A percentile compares a stretch with the other conserved stretches of the same genome.
Evolutionary conservation across 2,329 filamentous ascomycete genomes (phyloP).

Genomic region (Colletotrichum endophyticum): DNA sequence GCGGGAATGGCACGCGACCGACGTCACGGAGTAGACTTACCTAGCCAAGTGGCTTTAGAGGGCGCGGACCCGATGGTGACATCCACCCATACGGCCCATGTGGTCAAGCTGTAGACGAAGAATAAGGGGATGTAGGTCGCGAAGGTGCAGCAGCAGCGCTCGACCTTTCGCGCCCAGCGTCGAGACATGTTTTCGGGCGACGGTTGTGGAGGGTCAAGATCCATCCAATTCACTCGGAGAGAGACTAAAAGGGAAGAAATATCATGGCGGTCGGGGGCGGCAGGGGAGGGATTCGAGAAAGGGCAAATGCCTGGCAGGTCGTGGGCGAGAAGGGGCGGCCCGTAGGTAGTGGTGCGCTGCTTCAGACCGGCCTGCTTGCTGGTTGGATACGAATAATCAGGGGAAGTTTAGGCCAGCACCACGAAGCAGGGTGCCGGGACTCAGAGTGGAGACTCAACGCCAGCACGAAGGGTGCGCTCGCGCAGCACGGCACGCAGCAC

Average conservation of each 20-base stretch:
- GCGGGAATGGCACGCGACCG: background rate
- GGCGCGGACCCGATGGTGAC: conserved; percentile 70
- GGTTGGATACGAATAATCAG: conserved; percentile 6
- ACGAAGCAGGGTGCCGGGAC: background rate
- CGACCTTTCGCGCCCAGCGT: conserved; percentile 71
- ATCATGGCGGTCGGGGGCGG: conserved; percentile 12
- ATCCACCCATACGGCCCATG: conserved; percentile 92
- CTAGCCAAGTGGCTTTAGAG: conserved; percentile 59
- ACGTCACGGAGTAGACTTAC: conserved; percentile 40
- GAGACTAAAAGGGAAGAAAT: background rate
- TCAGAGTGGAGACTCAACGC: background rate
- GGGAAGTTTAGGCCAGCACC: background rate
- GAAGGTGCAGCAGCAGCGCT: conserved; percentile 82
- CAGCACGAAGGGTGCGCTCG: background rate
- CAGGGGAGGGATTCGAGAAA: background rate
- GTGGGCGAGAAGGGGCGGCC: background rate
- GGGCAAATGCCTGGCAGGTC: background rate
- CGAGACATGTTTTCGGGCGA: conserved; percentile 56
- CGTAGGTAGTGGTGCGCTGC: conserved; percentile 1
- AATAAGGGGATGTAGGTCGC: conserved; percentile 84
- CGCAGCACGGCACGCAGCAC: background rate
- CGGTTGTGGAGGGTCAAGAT: conserved; percentile 6
- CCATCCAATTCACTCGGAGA: conserved; percentile 20
- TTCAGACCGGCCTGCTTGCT: background rate
- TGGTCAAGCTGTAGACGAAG: conserved; percentile 90